These are phyloP conservation scores for Psilocybe tampanensis DNA, from an alignment of 768 basidiomycete genomes.

Conservation along the genomic window DNA sequence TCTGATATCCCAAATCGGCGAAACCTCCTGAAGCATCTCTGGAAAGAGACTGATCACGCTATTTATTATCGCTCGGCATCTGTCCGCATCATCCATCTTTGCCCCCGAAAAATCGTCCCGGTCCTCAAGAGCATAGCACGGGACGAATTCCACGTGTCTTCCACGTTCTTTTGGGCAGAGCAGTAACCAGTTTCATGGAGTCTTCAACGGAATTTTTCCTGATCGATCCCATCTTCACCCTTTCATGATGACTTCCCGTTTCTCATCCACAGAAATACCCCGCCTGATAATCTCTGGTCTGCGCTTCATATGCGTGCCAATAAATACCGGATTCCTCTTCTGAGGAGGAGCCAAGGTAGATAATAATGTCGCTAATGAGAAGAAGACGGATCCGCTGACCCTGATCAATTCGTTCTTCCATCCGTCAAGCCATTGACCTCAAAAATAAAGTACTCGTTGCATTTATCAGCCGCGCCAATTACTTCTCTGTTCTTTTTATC, in stretches of 20 bases:
- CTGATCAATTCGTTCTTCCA: neutral
- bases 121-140: neutral
- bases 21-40: too few species aligned
- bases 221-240: too few species aligned
- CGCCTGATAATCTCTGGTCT: neutral
- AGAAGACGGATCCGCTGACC: neutral
- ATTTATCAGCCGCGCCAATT: neutral
- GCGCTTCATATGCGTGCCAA: neutral
- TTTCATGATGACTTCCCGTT: too few species aligned
- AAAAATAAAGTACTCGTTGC: neutral
- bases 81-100: neutral
- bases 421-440: neutral
- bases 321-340: neutral
- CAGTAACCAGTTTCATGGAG: too few species aligned
- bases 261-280: too few species aligned
- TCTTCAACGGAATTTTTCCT: too few species aligned
- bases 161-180: neutral
- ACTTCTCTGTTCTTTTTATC: neutral
- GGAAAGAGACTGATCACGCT: too few species aligned
- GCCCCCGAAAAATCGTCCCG: neutral
- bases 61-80: neutral
- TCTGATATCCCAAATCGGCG: too few species aligned
- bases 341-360: neutral
- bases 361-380: neutral
- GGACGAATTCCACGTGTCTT: conserved; percentile 11